phyloP scores from a whole-genome alignment of 768 basidiomycete species.

The Baorangia bicolor region DNA sequence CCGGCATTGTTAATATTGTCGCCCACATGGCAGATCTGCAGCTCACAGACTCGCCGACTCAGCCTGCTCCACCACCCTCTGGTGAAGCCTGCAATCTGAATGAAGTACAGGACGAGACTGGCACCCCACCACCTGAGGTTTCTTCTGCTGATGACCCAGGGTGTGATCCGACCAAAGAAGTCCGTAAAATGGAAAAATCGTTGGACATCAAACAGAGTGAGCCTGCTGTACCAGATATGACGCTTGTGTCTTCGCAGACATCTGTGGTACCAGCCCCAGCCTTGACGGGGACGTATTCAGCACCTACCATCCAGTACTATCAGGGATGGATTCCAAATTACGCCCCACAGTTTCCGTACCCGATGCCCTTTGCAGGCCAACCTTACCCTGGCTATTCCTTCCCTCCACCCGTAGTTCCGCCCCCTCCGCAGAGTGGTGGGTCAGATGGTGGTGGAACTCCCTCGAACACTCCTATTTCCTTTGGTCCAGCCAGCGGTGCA shows the following conservation, averaged over 20 bases:
- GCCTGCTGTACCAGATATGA: slow-evolving; percentile 2
- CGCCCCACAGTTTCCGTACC: slow-evolving; percentile 50
- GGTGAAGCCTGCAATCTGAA: slow-evolving; percentile 16
- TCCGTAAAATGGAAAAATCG: not conserved
- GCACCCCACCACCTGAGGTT: not conserved
- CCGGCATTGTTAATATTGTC: slow-evolving; percentile 7
- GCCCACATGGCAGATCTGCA: slow-evolving; percentile 12
- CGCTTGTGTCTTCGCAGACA: slow-evolving; percentile 22
- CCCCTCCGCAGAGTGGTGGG: slow-evolving; percentile 34
- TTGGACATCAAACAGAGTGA: slow-evolving; percentile 33
- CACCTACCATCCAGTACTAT: slow-evolving; percentile 46
- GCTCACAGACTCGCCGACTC: slow-evolving; percentile 4
- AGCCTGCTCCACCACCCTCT: not conserved
- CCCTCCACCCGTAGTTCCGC: slow-evolving; percentile 19
- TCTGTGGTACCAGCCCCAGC: slow-evolving; percentile 25
- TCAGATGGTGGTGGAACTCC: slow-evolving; percentile 40
- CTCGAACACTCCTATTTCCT: slow-evolving; percentile 30
- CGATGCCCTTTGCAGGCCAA: slow-evolving; percentile 45
- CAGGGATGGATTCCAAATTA: slow-evolving; percentile 56
- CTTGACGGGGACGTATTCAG: slow-evolving; percentile 35
- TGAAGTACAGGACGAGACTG: slow-evolving; percentile 17
- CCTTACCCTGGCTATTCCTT: slow-evolving; percentile 48
- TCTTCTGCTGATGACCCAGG: slow-evolving; percentile 1
- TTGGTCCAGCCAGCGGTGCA: slow-evolving; percentile 39
- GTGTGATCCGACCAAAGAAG: slow-evolving; percentile 6